Base-by-base conservation (phyloP, 495 filamentous ascomycete species). In the Talaromyces nanjingensis region DNA sequence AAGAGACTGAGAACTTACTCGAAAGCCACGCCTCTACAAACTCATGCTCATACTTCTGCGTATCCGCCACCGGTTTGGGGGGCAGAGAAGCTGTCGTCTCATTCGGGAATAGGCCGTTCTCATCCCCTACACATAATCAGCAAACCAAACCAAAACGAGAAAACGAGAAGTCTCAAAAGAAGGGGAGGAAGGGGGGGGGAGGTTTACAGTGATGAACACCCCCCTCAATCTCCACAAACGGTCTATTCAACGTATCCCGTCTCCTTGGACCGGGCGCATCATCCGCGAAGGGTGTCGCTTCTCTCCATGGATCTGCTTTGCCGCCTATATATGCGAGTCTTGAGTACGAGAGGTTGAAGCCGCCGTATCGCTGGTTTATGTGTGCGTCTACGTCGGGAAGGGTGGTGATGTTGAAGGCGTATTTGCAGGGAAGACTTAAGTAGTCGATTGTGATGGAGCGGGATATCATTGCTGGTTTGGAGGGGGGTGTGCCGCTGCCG, bases 321-420 rank as follows among this genome's bases (percentile, higher is more conserved):
- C 88, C 89, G 63, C 87, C 89, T 58, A 92, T 76, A 62, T 86
- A 79, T 18, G 88, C 88, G 6, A 91, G 79, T 24, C 87, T 81
- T 5, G 83, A 78, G 64, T 87, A 89, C 55, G 79, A 77, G 71
- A 90, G 84, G 65, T 79, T 64, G 65, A 83, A 88, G n/a, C 86
- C 87, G 39, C 89, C 89, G 70, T 88, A 83, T 64, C 84, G 81
- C 72, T 91, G 91, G 72, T 90, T 85, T 20, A 59, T 59, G 16
- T 34, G 6, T 14, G 75, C 70, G 4, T 81, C 73, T 0, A 84
- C 72, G 59, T 89, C 70, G 0, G 89, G 76, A 0, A 81, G 79
- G 2, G 70, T 71, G 11, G 77, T 82, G 69, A 91, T 84, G 71
- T 86, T 84, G 82, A 89, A 92, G 4, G 81, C 81, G 9, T 78